Evolutionary conservation across 1,139 yeast species (phyloP), one percentile per base, ranked within the genome.

Genomic region (Hyphopichia buzzinii): DNA sequence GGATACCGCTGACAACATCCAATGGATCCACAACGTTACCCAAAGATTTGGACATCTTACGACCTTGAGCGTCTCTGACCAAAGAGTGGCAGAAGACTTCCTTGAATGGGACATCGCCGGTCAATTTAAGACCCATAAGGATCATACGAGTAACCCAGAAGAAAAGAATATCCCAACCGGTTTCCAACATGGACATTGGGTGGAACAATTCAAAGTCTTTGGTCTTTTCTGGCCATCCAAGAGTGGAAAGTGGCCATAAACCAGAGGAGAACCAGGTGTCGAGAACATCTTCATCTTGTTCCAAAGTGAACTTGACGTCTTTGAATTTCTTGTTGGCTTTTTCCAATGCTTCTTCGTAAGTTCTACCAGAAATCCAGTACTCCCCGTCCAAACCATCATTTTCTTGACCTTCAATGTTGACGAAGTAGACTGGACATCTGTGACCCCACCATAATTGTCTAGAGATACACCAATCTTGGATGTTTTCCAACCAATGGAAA

Each of bases 371-470:
- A 54, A 92, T 79, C 98, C 98, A 92, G 69, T 74, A 84, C 32
- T 75, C 67, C 49, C 84, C 87, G 57, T 84, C 84, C 48, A 74
- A 67, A 42, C 66, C 60, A 52, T 79, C 84, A 44, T 77, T 74
- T 26, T 65, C 69, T 52, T 77, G 75, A 39, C 92, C 94, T 57
- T 88, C 96, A 41, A 88, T 68, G 37, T 74, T 70, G 44, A 90
- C 88, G 51, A 88, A 88, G 68, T 94, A 92, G 34, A 87, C 96
- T 17, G 98, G 98, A 66, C 96, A 88, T 71, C 97, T 82, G 71
- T 92, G 98, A 48, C 98, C 98, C 98, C 98, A 92, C 98, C 98
- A 92, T 56, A 92, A 78, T 72, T 92, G 98, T 69, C 98, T 86
- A 22, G 97, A 92, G 47, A 92, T 89, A 81, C 98, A 92, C 98